Conservation (phyloP, 768 basidiomycete genomes). For the Lactifluus echinatus region DNA sequence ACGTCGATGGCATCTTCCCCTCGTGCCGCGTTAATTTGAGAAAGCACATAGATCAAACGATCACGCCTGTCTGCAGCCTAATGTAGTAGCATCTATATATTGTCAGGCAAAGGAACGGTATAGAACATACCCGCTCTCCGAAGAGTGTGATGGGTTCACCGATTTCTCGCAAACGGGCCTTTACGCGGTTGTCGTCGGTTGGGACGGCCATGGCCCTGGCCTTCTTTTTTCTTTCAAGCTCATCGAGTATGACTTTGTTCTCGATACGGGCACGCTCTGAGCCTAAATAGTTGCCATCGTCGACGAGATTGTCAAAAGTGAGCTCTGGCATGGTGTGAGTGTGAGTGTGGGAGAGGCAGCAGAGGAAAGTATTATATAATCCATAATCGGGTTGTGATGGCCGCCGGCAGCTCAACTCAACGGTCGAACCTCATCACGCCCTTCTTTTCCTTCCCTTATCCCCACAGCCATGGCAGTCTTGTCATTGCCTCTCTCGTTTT, state of each 20-base stretch:
- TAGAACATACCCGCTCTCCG: conserved; percentile 82
- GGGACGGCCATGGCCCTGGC: conserved; percentile 90
- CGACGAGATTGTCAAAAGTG: conserved; percentile 64
- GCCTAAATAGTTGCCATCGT: conserved; percentile 69
- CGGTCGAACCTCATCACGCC: neutral
- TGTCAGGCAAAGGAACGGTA: neutral
- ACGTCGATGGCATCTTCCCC: conserved; percentile 74
- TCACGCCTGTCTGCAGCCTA: conserved; percentile 95
- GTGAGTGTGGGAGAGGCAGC: neutral
- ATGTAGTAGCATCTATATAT: conserved; percentile 18
- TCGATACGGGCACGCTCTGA: conserved; percentile 69
- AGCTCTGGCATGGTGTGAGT: conserved; percentile 56
- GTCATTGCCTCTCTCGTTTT: conserved; percentile 81
- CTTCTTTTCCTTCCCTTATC: neutral
- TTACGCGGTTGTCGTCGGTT: conserved; percentile 92
- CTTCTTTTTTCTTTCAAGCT: conserved; percentile 97
- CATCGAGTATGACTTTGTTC: conserved; percentile 84
- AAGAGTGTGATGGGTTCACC: conserved; percentile 97
- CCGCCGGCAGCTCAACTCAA: too few relatives aligned
- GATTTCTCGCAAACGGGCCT: conserved; percentile 80
- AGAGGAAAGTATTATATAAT: conserved; percentile 6
- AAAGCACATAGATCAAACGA: conserved; percentile 88
- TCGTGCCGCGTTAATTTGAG: conserved; percentile 84
- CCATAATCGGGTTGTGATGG: neutral
- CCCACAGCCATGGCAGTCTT: conserved; percentile 63